These are phyloP conservation scores for Yamadazyma friedrichii DNA, from an alignment of 1,139 yeast species.

Conservation along the genomic window DNA sequence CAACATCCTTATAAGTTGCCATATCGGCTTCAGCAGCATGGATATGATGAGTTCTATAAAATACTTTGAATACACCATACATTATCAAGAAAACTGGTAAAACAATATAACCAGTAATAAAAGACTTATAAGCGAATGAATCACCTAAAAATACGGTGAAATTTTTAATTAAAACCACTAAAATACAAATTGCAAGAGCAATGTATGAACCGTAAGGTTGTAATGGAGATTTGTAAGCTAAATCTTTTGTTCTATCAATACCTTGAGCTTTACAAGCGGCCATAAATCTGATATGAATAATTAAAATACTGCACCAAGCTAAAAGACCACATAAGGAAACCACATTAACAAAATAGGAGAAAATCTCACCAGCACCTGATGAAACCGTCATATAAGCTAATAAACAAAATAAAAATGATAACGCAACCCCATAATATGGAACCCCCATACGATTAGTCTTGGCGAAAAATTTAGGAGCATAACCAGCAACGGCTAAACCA, in stretches of 20 bases:
- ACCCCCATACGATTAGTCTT: slow-evolving; percentile 39
- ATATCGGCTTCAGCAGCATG: slow-evolving; percentile 62
- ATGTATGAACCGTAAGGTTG: slow-evolving; percentile 66
- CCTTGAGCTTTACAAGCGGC: slow-evolving; percentile 70
- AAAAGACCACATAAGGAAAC: slow-evolving; percentile 71
- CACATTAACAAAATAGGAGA: slow-evolving; percentile 68
- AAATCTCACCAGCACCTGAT: slow-evolving; percentile 53
- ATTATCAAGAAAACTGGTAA: slow-evolving; percentile 62
- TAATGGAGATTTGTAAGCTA: slow-evolving; percentile 62
- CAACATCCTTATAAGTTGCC: slow-evolving; percentile 58
- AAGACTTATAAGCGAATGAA: slow-evolving; percentile 52
- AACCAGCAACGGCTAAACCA: slow-evolving; percentile 46
- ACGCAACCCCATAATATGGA: slow-evolving; percentile 35
- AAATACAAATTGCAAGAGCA: slow-evolving; percentile 51
- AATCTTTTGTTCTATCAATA: slow-evolving; percentile 28
- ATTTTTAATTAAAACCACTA: slow-evolving; percentile 68
- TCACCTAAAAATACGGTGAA: slow-evolving; percentile 66
- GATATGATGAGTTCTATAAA: slow-evolving; percentile 51
- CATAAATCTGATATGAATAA: slow-evolving; percentile 63
- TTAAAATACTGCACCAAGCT: slow-evolving; percentile 66
- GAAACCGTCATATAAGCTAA: slow-evolving; percentile 64
- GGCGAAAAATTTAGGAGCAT: slow-evolving; percentile 52
- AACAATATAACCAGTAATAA: slow-evolving; percentile 78
- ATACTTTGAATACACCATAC: slow-evolving; percentile 58
- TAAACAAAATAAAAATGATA: slow-evolving; percentile 46